These are phyloP conservation scores for Xylaria longipes DNA, from an alignment of 495 filamentous ascomycete species.

Conservation along the genomic window DNA sequence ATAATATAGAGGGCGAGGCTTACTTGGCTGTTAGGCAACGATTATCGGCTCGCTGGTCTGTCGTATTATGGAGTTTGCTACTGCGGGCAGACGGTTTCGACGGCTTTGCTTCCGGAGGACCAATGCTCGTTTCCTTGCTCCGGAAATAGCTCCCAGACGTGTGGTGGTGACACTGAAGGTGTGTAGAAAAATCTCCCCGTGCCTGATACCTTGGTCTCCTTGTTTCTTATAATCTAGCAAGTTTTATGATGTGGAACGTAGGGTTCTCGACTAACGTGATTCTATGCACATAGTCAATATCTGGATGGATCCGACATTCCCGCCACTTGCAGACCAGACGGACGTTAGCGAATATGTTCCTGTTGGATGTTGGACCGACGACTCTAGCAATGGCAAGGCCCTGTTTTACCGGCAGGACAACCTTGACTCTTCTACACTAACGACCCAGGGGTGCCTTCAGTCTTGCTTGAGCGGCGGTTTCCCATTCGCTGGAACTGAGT, in stretches of 20 bases:
- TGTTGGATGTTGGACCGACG: slow-evolving; percentile 65
- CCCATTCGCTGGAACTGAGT: slow-evolving; percentile 60
- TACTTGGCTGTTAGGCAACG: slow-evolving; percentile 43
- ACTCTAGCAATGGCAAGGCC: slow-evolving; percentile 52
- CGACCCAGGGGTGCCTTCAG: slow-evolving; percentile 52
- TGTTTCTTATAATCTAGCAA: no score
- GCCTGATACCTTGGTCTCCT: no score
- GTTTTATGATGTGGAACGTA: no score
- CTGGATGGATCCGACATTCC: slow-evolving; percentile 61
- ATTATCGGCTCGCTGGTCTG: slow-evolving; percentile 61
- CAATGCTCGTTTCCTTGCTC: slow-evolving; percentile 55
- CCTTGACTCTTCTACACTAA: slow-evolving; percentile 44
- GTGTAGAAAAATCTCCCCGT: no score
- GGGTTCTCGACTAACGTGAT: no score
- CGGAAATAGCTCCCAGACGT: slow-evolving; percentile 52
- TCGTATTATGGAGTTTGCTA: slow-evolving; percentile 63
- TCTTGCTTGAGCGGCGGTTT: slow-evolving; percentile 55
- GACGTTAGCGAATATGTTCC: slow-evolving; percentile 51
- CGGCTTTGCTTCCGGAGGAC: slow-evolving; percentile 39
- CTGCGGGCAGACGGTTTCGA: slow-evolving; percentile 56
- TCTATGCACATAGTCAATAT: no score
- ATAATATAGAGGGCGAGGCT: neutral
- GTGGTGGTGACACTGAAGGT: slow-evolving; percentile 54
- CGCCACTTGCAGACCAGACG: slow-evolving; percentile 44
- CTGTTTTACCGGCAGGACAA: slow-evolving; percentile 54